Percentiles rank a stretch among this genome's conserved stretches.
These are phyloP conservation scores for Lipomyces chichibuensis DNA, from an alignment of 805 yeast species.

Conservation along the genomic window DNA sequence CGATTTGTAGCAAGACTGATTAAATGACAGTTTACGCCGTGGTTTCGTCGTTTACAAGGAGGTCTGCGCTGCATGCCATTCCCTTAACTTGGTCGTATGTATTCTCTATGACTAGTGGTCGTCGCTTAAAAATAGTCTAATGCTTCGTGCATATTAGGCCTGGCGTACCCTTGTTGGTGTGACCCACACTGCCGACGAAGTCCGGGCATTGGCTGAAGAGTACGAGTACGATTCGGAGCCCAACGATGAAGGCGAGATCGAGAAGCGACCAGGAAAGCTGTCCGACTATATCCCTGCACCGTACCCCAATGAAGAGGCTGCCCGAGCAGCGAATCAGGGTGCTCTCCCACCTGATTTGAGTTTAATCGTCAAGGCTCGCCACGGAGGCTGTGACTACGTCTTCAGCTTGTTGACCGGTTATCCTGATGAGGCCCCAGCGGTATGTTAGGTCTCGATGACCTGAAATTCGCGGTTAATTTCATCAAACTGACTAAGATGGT, in stretches of 20 bases:
- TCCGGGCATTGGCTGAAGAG: slow-evolving; percentile 90
- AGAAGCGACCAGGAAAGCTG: slow-evolving; percentile 96
- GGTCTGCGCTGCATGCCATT: slow-evolving; percentile 99
- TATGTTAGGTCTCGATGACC: neutral
- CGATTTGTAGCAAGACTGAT: slow-evolving; percentile 12
- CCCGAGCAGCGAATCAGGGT: slow-evolving; percentile 99
- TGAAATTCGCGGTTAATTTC: neutral
- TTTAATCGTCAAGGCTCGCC: slow-evolving; percentile 96
- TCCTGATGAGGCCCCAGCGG: slow-evolving; percentile 97
- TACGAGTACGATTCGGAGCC: slow-evolving; percentile 97
- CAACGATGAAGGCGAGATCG: slow-evolving; percentile 94
- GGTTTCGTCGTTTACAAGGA: slow-evolving; percentile 99
- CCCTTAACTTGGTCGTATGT: slow-evolving; percentile 74
- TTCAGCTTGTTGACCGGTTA: slow-evolving; percentile 95
- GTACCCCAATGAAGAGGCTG: slow-evolving; percentile 97
- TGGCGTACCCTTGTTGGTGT: slow-evolving; percentile 99
- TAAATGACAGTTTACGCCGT: slow-evolving; percentile 69
- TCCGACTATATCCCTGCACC: slow-evolving; percentile 96
- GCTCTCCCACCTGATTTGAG: slow-evolving; percentile 98
- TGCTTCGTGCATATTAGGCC: slow-evolving; percentile 49
- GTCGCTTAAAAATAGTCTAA: neutral
- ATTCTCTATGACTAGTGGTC: neutral
- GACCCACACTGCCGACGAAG: slow-evolving; percentile 88
- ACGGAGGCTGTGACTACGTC: slow-evolving; percentile 95
- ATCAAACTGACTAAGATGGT: neutral